Evolutionary conservation across 768 basidiomycete species (phyloP).

Genomic region (Naganishia friedmannii): DNA sequence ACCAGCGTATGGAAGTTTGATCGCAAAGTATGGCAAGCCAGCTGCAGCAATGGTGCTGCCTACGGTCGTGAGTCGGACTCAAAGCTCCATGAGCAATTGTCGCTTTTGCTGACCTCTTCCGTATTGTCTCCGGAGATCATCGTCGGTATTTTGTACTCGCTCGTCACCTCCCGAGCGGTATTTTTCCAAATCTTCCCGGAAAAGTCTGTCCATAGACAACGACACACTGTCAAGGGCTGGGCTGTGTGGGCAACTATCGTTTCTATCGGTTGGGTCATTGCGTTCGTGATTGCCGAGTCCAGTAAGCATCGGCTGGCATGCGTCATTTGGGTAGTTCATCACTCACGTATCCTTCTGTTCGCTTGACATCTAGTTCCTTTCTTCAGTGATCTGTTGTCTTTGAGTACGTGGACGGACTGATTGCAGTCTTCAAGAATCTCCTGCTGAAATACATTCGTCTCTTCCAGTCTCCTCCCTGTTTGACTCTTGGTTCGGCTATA

Average conservation of each 20-base stretch:
- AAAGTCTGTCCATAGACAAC: slow-evolving; percentile 34
- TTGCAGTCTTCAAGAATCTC: neutral
- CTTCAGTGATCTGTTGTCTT: slow-evolving; percentile 35
- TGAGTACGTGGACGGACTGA: slow-evolving; percentile 8
- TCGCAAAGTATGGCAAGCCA: slow-evolving; percentile 29
- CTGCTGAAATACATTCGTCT: neutral
- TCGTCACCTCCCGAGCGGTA: slow-evolving; percentile 38
- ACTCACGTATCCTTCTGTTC: too few relatives aligned
- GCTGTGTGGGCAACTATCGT: slow-evolving; percentile 37
- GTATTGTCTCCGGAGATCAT: slow-evolving; percentile 24
- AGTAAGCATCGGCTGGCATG: slow-evolving; percentile 13
- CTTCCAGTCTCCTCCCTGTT: slow-evolving; percentile 35
- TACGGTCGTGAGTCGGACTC: slow-evolving; percentile 30
- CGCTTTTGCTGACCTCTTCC: neutral
- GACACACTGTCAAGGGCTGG: slow-evolving; percentile 39
- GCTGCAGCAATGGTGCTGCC: slow-evolving; percentile 37
- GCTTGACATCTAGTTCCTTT: slow-evolving; percentile 39
- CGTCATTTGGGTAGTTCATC: too few relatives aligned
- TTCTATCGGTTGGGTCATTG: slow-evolving; percentile 33
- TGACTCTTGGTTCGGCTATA: slow-evolving; percentile 38
- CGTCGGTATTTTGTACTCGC: slow-evolving; percentile 35
- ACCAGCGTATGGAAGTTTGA: slow-evolving; percentile 39
- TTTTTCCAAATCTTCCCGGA: slow-evolving; percentile 43
- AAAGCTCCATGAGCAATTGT: neutral
- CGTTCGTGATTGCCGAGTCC: slow-evolving; percentile 37